Evolutionary conservation across 805 yeast species (phyloP), one percentile per base, ranked within the genome.

Genomic region (Blastobotrys peoriensis): DNA sequence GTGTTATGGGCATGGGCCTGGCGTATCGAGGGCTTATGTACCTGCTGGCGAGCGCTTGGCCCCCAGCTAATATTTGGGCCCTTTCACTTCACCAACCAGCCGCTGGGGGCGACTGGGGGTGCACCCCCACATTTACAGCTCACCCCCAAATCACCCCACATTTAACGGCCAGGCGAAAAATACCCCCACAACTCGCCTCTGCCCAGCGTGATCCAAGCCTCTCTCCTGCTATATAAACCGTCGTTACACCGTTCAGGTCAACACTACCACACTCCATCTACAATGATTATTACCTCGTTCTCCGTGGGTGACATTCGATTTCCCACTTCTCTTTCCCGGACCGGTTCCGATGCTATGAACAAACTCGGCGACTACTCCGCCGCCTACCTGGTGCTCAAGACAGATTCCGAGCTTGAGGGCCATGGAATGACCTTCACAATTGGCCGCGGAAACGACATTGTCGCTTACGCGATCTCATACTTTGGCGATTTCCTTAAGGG

Each of bases 351-450:
- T 49, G 71, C 71, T 36, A 62, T 67, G 60, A 65, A 67, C 46
- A 55, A 47, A 17, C 61, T 60, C 25, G 68, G 69, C 16, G 66
- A 67, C 53, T 65, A 65, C 42, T 64, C 70, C 5, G 65, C 65
- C 35, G 68, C 67, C 13, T 67, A 62, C 38, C 47, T 62, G 16
- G 56, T 56, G 22, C 52, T 66, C 22, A 41, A 54, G 40, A 66
- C 69, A 33, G 58, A 58, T 43, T 48, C 59, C 1, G 55, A 51
- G 4, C 44, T 63, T 9, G 48, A 48, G 15, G 71, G 72, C 38
- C 62, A 61, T 41, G 72, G 71, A n/a, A 67, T 68, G 63, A 63
- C 71, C 5, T 68, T 67, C 56, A 64, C 65, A 35, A 65, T 58
- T 46, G 69, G 69, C 22, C 56, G 66, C 9, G 69, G 69, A 22